These are phyloP conservation scores for Phanerodontia chrysosporium DNA, from an alignment of 768 basidiomycete species.

Conservation along the genomic window DNA sequence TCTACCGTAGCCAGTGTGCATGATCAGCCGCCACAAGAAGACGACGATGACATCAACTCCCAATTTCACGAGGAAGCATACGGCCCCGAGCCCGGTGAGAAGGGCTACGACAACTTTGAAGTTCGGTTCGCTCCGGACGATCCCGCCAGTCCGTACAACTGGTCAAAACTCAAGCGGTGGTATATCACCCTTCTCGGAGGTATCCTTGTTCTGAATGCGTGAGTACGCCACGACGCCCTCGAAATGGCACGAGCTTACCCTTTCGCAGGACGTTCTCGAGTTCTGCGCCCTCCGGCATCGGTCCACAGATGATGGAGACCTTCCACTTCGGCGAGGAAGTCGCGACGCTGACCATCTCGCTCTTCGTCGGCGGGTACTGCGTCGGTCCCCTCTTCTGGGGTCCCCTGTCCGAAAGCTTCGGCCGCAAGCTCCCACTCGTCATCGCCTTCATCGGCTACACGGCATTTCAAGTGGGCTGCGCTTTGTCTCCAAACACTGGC, in stretches of 20 bases:
- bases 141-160: constrained; percentile 24
- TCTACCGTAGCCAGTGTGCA: constrained; percentile 8
- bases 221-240: constrained; percentile 10
- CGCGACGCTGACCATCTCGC: constrained; percentile 50
- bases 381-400: constrained; percentile 61
- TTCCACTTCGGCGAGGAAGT: constrained; percentile 50
- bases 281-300: constrained; percentile 50
- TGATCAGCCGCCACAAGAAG: constrained; percentile 1
- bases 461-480: constrained; percentile 62
- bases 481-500: constrained; percentile 55
- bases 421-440: constrained; percentile 19
- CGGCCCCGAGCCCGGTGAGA: constrained; percentile 21
- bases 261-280: constrained; percentile 51
- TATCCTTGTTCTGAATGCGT: constrained; percentile 32
- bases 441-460: constrained; percentile 49
- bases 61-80: constrained; percentile 22
- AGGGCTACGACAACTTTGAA: constrained; percentile 22
- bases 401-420: constrained; percentile 43
- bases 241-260: constrained; percentile 29
- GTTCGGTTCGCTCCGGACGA: constrained; percentile 20
- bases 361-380: constrained; percentile 68
- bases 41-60: constrained; percentile 13
- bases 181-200: constrained; percentile 23
- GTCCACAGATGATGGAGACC: constrained; percentile 37
- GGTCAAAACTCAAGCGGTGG: constrained; percentile 21